Evolutionary conservation across 768 basidiomycete genomes (phyloP).

Genomic region (Rickenella mellea): DNA sequence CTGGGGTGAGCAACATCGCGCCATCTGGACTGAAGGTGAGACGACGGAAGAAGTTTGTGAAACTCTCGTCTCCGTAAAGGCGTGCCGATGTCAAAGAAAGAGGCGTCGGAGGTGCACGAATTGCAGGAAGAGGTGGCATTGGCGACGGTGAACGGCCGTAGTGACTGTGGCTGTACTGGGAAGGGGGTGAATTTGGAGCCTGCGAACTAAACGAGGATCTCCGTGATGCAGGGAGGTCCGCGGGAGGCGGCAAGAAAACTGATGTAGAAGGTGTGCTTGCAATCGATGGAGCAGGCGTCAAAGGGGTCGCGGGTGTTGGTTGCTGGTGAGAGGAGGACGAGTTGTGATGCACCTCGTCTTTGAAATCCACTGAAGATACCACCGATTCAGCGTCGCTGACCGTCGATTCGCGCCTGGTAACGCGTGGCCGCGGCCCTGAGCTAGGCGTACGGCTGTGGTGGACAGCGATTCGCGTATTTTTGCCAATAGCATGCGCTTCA

Average conservation of each 20-base stretch:
- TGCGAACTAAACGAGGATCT: slow-evolving; percentile 70
- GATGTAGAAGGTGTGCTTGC: slow-evolving; percentile 12
- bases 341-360: slow-evolving; percentile 20
- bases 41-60: slow-evolving; percentile 91
- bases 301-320: slow-evolving; percentile 34
- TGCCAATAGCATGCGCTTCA: slow-evolving; percentile 86
- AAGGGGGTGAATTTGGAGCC: slow-evolving; percentile 61
- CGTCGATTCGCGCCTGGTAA: slow-evolving; percentile 62
- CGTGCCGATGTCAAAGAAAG: slow-evolving; percentile 60
- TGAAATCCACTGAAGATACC: slow-evolving; percentile 28
- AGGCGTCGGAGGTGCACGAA: slow-evolving; percentile 53
- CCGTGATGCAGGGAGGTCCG: slow-evolving; percentile 56
- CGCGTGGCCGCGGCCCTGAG: slow-evolving; percentile 41
- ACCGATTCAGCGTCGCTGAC: slow-evolving; percentile 68
- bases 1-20: slow-evolving; percentile 85
- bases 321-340: slow-evolving; percentile 51
- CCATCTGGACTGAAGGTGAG: slow-evolving; percentile 95
- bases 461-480: slow-evolving; percentile 70
- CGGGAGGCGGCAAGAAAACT: slow-evolving; percentile 60
- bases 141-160: slow-evolving; percentile 83
- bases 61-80: slow-evolving; percentile 92
- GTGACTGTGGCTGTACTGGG: slow-evolving; percentile 39
- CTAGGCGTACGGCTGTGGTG: slow-evolving; percentile 68
- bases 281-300: slow-evolving; percentile 11
- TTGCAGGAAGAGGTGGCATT: slow-evolving; percentile 89